Percentiles rank a stretch among this genome's conserved stretches.
phyloP scores from a whole-genome alignment of 2,329 filamentous ascomycete genomes.

The Fusarium equiseti region DNA sequence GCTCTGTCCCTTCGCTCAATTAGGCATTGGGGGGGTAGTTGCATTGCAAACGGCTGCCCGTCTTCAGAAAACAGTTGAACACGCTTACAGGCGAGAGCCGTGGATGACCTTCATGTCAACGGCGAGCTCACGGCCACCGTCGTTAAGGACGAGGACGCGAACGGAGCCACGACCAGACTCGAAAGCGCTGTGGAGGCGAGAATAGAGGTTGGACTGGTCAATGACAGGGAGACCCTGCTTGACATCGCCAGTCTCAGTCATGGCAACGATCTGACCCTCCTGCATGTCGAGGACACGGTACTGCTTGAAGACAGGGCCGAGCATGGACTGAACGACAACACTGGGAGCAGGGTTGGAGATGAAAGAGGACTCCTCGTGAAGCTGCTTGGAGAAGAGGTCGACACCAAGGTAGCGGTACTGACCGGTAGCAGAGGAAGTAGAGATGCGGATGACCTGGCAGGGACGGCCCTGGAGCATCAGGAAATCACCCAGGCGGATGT shows the following conservation, averaged over 20 bases:
- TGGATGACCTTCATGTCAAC: conserved; percentile 99
- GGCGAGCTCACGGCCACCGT: conserved; percentile 91
- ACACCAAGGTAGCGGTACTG: conserved; percentile 99
- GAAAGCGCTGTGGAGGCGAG: conserved; percentile 85
- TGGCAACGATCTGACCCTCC: conserved; percentile 88
- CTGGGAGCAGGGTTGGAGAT: conserved; percentile 96
- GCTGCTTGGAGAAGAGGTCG: conserved; percentile 99
- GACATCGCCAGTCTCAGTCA: conserved; percentile 99
- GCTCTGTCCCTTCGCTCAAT: conserved; percentile 32
- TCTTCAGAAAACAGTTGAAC: conserved; percentile 36
- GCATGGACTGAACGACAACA: conserved; percentile 99
- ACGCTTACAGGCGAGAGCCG: conserved; percentile 72
- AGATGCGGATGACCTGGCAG: conserved; percentile 99
- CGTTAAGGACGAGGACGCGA: conserved; percentile 94
- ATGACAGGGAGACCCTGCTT: conserved; percentile 95
- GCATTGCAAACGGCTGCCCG: conserved; percentile 42
- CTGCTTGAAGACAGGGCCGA: conserved; percentile 99
- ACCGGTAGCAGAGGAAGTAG: conserved; percentile 95
- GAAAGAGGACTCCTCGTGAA: conserved; percentile 98
- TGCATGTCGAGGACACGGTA: conserved; percentile 99
- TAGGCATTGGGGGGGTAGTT: conserved; percentile 37
- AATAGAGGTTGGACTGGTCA: conserved; percentile 91
- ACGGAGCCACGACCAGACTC: conserved; percentile 93
- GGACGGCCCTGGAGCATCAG: conserved; percentile 98
- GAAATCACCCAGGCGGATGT: conserved; percentile 99